phyloP scores from a whole-genome alignment of 139 green algal species.

The Astrephomene gubernaculifera region DNA sequence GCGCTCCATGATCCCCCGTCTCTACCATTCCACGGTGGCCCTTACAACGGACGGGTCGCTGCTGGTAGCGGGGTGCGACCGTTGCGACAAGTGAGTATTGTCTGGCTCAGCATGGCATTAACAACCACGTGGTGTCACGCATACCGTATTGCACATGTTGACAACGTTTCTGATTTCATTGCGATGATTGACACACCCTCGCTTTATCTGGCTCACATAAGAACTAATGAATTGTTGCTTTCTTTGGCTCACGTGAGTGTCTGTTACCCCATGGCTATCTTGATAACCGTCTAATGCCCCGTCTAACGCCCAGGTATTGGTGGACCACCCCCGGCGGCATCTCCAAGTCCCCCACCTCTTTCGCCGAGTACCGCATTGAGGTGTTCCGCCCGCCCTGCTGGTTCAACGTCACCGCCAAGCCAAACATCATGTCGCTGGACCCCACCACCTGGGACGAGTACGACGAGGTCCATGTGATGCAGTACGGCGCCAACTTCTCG shows the following conservation, averaged over 20 bases:
- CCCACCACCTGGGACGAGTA: neutral
- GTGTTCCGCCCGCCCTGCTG: conserved; percentile 46
- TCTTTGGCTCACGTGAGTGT: no score
- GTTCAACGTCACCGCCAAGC: conserved; percentile 39
- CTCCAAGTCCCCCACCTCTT: neutral
- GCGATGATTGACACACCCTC: no score
- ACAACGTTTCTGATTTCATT: no score
- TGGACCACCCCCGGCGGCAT: conserved; percentile 9
- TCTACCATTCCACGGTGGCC: conserved; percentile 37
- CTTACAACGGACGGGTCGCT: conserved; percentile 53
- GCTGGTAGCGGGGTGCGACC: conserved; percentile 50
- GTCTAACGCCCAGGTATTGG: conserved; percentile 1
- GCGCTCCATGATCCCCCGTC: conserved; percentile 10
- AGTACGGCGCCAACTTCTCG: neutral
- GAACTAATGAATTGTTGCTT: no score
- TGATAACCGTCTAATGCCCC: no score
- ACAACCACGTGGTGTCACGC: no score
- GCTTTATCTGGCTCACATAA: no score
- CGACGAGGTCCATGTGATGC: conserved; percentile 18
- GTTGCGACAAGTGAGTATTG: conserved; percentile 38
- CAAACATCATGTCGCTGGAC: neutral
- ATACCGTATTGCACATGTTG: no score
- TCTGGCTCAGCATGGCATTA: no score
- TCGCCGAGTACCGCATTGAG: conserved; percentile 59
- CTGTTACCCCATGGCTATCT: no score